Evolutionary conservation across 2,329 filamentous ascomycete genomes (phyloP).

Genomic region (Sclerotinia glacialis): DNA sequence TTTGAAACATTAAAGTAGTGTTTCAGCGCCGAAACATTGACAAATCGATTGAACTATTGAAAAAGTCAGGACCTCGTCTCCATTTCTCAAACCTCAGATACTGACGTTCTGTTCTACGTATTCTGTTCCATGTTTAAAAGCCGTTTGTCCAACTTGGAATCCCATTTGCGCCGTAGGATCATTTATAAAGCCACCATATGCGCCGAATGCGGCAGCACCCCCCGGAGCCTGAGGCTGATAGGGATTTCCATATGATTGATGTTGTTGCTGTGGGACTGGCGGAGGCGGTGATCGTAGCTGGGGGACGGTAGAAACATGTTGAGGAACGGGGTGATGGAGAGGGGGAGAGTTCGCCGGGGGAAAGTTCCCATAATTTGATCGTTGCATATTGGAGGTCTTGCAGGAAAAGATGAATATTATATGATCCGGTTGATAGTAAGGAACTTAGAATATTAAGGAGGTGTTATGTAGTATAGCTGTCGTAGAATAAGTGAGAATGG

Average conservation of each 20-base stretch:
- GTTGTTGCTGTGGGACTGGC: constrained; percentile 66
- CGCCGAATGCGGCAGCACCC: constrained; percentile 56
- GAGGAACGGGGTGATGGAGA: constrained; percentile 93
- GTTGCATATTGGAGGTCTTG: constrained; percentile 65
- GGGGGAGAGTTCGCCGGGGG: constrained; percentile 73
- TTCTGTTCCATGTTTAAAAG: constrained; percentile 86
- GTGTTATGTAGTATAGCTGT: constrained; percentile 8
- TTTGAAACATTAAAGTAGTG: constrained; percentile 99
- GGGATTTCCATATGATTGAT: constrained; percentile 67
- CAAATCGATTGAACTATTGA: constrained; percentile 69
- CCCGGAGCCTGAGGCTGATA: constrained; percentile 61
- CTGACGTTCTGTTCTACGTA: constrained; percentile 91
- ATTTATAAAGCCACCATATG: constrained; percentile 91
- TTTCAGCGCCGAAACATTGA: constrained; percentile 90
- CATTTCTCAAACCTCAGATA: constrained; percentile 7
- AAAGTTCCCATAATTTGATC: constrained; percentile 73
- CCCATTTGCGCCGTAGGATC: constrained; percentile 94
- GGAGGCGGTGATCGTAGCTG: constrained; percentile 93
- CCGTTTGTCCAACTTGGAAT: constrained; percentile 88
- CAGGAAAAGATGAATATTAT: neutral
- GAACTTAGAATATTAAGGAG: neutral
- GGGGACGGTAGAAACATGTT: constrained; percentile 96
- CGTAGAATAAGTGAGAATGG: constrained; percentile 8
- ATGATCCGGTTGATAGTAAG: neutral
- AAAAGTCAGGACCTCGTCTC: constrained; percentile 24